A percentile compares a stretch with the other conserved stretches of the same genome.
These are phyloP conservation scores for Syncephalastrum sp. DNA, from an alignment of 371 early-diverging fungal species.

Conservation along the genomic window DNA sequence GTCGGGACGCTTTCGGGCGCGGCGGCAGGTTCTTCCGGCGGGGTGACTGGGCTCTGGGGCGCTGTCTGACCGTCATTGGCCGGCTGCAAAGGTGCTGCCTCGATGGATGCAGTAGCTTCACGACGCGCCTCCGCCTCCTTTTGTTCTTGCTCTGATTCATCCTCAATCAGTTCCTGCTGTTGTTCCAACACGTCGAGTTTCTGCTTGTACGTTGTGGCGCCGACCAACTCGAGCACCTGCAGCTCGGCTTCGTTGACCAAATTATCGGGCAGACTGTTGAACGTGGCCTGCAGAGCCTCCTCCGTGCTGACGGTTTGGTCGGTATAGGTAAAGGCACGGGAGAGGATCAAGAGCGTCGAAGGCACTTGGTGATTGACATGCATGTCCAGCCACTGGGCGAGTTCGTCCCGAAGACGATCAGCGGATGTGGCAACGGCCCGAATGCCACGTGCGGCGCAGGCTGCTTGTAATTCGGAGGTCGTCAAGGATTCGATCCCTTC, in stretches of 20 bases:
- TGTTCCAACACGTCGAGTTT: slow-evolving; percentile 90
- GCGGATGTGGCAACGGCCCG: slow-evolving; percentile 85
- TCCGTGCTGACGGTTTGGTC: slow-evolving; percentile 60
- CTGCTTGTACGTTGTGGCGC: slow-evolving; percentile 86
- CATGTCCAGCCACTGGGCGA: slow-evolving; percentile 93
- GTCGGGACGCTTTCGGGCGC: not conserved
- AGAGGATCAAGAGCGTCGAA: slow-evolving; percentile 83
- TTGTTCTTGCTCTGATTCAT: slow-evolving; percentile 75
- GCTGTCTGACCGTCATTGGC: slow-evolving; percentile 20
- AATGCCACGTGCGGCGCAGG: slow-evolving; percentile 91
- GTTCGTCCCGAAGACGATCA: slow-evolving; percentile 79
- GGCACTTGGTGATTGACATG: slow-evolving; percentile 91
- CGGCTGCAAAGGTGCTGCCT: slow-evolving; percentile 17
- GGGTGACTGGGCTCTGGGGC: slow-evolving; percentile 14
- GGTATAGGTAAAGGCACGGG: slow-evolving; percentile 83
- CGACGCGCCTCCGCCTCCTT: slow-evolving; percentile 54
- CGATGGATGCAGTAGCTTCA: slow-evolving; percentile 43
- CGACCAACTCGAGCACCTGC: slow-evolving; percentile 80
- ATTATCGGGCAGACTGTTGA: slow-evolving; percentile 87
- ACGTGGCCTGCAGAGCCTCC: slow-evolving; percentile 91
- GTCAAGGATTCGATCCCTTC: slow-evolving; percentile 90
- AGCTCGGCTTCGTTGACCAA: slow-evolving; percentile 85
- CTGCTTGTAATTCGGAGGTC: slow-evolving; percentile 81
- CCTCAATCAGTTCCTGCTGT: slow-evolving; percentile 93
- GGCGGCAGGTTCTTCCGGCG: not conserved